Evolutionary conservation across 176 grass and related monocot genomes (phyloP).

Genomic region (Cymbopogon citratus): DNA sequence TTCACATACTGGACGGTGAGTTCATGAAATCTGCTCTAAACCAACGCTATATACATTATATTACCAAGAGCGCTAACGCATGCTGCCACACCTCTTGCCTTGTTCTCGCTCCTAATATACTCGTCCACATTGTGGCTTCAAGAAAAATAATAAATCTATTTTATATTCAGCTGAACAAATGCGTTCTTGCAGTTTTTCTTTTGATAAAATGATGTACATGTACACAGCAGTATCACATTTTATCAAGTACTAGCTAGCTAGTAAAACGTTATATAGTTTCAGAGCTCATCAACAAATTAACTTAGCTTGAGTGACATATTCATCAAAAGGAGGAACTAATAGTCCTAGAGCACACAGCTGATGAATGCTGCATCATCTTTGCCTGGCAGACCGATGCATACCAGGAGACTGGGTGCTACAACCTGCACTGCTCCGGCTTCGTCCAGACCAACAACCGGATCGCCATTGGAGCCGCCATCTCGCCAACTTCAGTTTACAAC

Average conservation of each 20-base stretch:
- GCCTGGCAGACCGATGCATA: slow-evolving; percentile 70
- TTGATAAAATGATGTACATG: too few relatives aligned
- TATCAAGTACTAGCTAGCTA: background rate
- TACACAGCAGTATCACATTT: background rate
- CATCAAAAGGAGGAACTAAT: too few relatives aligned
- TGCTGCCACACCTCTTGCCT: too few relatives aligned
- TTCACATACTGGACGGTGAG: too few relatives aligned
- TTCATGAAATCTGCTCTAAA: too few relatives aligned
- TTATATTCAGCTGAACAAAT: background rate
- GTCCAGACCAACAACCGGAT: slow-evolving; percentile 79
- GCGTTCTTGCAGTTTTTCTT: too few relatives aligned
- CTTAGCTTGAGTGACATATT: background rate
- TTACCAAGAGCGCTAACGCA: too few relatives aligned
- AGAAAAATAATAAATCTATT: too few relatives aligned
- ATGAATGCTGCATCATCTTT: background rate
- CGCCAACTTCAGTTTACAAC: slow-evolving; percentile 53
- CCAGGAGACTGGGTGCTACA: slow-evolving; percentile 90
- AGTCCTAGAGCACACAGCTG: background rate
- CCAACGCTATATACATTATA: too few relatives aligned
- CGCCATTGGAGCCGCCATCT: slow-evolving; percentile 80
- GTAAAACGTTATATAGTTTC: background rate
- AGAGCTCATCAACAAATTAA: background rate
- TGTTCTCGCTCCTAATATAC: too few relatives aligned
- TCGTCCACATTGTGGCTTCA: too few relatives aligned
- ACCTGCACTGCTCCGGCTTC: slow-evolving; percentile 92